Base-by-base conservation (phyloP, 768 basidiomycete species). In the Lentinus brumalis region DNA sequence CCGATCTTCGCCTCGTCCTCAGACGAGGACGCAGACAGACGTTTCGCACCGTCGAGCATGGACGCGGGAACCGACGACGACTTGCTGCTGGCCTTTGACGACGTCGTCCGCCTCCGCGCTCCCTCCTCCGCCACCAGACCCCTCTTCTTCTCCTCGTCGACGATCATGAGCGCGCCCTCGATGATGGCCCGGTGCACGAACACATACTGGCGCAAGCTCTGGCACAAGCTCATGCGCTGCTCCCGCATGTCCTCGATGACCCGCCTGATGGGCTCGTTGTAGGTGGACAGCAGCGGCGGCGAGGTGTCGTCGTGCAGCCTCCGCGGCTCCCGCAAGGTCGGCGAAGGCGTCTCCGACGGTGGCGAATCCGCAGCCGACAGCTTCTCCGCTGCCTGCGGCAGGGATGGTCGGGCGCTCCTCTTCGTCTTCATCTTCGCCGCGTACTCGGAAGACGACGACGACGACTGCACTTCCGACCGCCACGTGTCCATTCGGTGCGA, bases 151-250 rank as follows among this genome's bases (percentile, higher is more conserved):
- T 89, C 86, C 72, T 92, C 89, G 64, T 93, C 92, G 49, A 89
- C 80, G 16, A 94, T 78, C 81, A 83, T 80, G 75, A 94, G 73
- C 15, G 88, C 83, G 7, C 93, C 92, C 73, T 92, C 91, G 59
- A 94, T 83, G 58, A 95, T 79, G 16, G 88, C 93, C 32, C 88
- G 86, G 71, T 97, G 92, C 40, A 94, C 91, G 74, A 96, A 98
- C 18, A 96, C 89, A 69, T 96, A 98, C 76, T 98, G 96, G 59
- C 95, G 79, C 70, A 96, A 76, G 73, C 91, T 96, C 78, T 96
- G 96, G 71, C 96, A 96, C 62, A 97, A 75, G 69, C 92, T 94
- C 96, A 98, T 98, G 56, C 96, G 81, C 76, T 98, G 96, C 73
- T 96, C 88, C 47, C 96, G 83, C 88, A 98, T 94, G 70, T 95